phyloP scores from a whole-genome alignment of 1,139 yeast genomes.

The Geotrichum fermentans region DNA sequence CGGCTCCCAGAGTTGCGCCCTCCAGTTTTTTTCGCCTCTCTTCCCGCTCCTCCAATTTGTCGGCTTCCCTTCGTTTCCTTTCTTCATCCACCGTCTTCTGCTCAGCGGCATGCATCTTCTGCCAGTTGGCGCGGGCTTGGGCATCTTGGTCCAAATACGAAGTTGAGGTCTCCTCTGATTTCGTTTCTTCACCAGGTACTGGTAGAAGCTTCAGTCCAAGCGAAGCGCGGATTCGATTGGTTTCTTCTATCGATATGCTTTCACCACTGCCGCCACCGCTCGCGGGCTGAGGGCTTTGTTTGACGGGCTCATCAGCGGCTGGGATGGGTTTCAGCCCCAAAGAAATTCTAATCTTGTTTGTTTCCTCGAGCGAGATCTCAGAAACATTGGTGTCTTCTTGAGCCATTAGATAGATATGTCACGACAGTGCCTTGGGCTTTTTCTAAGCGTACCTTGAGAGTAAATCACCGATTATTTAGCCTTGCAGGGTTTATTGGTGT shows the following conservation, averaged over 20 bases:
- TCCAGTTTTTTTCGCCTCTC: conserved; percentile 28
- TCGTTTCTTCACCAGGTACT: conserved; percentile 27
- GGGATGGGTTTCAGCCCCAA: conserved; percentile 33
- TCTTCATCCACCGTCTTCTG: conserved; percentile 21
- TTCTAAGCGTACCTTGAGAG: conserved; percentile 7
- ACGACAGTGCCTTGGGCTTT: too few relatives aligned
- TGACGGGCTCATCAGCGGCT: neutral
- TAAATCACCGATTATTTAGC: neutral
- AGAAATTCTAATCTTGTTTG: conserved; percentile 30
- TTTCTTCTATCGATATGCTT: conserved; percentile 36
- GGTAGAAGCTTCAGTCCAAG: conserved; percentile 36
- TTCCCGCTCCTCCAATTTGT: conserved; percentile 24
- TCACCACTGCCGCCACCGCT: conserved; percentile 9
- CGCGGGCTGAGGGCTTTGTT: too few relatives aligned
- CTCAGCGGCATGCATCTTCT: conserved; percentile 27
- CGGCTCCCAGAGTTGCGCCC: conserved; percentile 33
- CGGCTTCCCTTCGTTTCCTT: conserved; percentile 22
- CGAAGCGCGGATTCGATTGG: conserved; percentile 35
- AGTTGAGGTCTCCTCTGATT: conserved; percentile 13
- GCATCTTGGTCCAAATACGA: conserved; percentile 29
- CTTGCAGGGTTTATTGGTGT: too few relatives aligned
- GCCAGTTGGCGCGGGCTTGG: conserved; percentile 36
- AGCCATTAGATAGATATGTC: conserved; percentile 14
- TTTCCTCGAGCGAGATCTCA: conserved; percentile 32
- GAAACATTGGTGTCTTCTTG: conserved; percentile 11